These are phyloP conservation scores for Cryptosporidium parvum DNA, from an alignment of 169 alveolate species.

Conservation along the genomic window DNA sequence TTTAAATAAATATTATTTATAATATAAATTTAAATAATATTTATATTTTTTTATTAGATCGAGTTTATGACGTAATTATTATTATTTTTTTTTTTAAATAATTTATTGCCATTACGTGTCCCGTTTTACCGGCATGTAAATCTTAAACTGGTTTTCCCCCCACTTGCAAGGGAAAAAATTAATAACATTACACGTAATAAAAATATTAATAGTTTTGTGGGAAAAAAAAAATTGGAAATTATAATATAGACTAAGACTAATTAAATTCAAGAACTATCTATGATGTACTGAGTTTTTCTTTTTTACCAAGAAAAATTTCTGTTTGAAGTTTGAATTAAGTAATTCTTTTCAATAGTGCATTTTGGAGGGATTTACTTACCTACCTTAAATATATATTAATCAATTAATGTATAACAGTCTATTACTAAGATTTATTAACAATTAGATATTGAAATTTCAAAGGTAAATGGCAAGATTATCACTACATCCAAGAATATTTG, in stretches of 20 bases:
- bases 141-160: slow-evolving; percentile 50
- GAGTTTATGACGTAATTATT: slow-evolving; percentile 20
- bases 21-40: no score
- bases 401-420: background rate
- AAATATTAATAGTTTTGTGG: background rate
- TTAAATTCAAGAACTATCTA: no score
- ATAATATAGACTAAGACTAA: no score
- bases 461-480: slow-evolving; percentile 35
- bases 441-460: no score
- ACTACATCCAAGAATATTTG: slow-evolving; percentile 1
- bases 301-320: no score
- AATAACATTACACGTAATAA: background rate
- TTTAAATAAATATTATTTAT: no score
- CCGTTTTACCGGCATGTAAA: slow-evolving; percentile 76
- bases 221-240: no score
- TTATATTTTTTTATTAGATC: slow-evolving; percentile 1
- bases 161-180: slow-evolving; percentile 16
- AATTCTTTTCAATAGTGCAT: background rate
- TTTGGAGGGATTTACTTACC: no score
- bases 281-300: background rate
- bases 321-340: background rate
- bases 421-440: no score
- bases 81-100: background rate
- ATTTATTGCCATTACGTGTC: slow-evolving; percentile 52
- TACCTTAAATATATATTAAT: no score